Conservation (phyloP, 768 basidiomycete species). For the Amanita rimosa region DNA sequence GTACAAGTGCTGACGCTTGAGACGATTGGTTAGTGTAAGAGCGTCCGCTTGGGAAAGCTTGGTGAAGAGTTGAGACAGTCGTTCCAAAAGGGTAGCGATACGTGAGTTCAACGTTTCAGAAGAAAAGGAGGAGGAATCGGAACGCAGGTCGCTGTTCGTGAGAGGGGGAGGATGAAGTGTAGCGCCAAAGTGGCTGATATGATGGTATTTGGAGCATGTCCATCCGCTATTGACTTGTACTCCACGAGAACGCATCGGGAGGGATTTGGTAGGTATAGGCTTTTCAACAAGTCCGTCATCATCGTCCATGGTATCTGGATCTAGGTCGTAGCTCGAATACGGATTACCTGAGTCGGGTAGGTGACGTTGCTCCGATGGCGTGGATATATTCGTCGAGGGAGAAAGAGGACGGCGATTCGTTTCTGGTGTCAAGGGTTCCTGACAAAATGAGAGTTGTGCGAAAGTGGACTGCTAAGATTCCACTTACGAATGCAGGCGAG, state of each 20-base stretch:
- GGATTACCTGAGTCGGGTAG: constrained; percentile 11
- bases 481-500: constrained; percentile 14
- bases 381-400: constrained; percentile 21
- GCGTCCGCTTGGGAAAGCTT: constrained; percentile 71
- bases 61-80: constrained; percentile 42
- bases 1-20: constrained; percentile 78
- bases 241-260: constrained; percentile 45
- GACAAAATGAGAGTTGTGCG: not conserved
- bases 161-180: constrained; percentile 30
- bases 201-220: constrained; percentile 10
- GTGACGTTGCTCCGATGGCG: constrained; percentile 18
- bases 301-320: constrained; percentile 20
- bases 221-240: constrained; percentile 53
- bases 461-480: not conserved
- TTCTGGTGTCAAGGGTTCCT: constrained; percentile 36
- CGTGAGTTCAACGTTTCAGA: constrained; percentile 38
- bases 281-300: constrained; percentile 18
- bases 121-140: constrained; percentile 60
- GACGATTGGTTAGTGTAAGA: constrained; percentile 74
- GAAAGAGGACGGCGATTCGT: constrained; percentile 32
- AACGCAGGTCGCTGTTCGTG: constrained; percentile 37
- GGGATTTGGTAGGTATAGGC: constrained; percentile 27
- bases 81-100: constrained; percentile 49
- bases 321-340: constrained; percentile 31
- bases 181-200: constrained; percentile 22